Conservation (phyloP, 208 protist species). For the Trypanosoma lewisi region DNA sequence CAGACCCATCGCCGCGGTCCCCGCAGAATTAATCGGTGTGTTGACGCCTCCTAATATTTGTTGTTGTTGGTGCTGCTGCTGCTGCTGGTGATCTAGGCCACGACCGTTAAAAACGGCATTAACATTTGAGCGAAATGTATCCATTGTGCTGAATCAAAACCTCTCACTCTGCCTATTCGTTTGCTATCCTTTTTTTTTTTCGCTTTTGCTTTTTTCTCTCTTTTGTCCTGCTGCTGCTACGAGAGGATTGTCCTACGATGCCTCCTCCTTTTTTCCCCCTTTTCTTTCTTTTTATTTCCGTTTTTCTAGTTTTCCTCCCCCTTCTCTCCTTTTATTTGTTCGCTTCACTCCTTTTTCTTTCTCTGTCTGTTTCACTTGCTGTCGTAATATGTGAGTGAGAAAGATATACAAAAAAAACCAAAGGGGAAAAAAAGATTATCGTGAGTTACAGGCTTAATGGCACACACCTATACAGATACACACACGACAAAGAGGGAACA, state of each 20-base stretch:
- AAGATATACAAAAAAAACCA: too few species aligned
- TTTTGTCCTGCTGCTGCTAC: too few species aligned
- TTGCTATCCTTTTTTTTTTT: constrained; percentile 4
- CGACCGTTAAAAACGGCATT: constrained; percentile 16
- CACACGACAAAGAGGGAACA: too few species aligned
- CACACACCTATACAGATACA: too few species aligned
- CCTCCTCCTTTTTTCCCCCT: neutral
- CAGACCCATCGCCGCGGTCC: neutral
- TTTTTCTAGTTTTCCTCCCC: neutral
- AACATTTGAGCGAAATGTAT: constrained; percentile 21
- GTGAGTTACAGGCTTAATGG: too few species aligned
- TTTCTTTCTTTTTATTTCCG: neutral
- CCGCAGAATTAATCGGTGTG: neutral
- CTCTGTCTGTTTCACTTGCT: neutral
- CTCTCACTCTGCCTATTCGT: neutral
- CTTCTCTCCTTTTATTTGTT: neutral
- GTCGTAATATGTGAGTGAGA: too few species aligned
- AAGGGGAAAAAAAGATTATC: too few species aligned
- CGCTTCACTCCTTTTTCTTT: neutral
- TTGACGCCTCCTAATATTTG: neutral
- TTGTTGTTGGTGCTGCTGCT: constrained; percentile 5
- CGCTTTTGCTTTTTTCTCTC: neutral
- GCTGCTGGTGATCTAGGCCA: neutral
- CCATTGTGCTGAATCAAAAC: neutral
- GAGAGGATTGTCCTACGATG: too few species aligned